Evolutionary conservation across 2,329 filamentous ascomycete species (phyloP), one percentile per base, ranked within the genome.

Genomic region (Madurella mycetomatis): DNA sequence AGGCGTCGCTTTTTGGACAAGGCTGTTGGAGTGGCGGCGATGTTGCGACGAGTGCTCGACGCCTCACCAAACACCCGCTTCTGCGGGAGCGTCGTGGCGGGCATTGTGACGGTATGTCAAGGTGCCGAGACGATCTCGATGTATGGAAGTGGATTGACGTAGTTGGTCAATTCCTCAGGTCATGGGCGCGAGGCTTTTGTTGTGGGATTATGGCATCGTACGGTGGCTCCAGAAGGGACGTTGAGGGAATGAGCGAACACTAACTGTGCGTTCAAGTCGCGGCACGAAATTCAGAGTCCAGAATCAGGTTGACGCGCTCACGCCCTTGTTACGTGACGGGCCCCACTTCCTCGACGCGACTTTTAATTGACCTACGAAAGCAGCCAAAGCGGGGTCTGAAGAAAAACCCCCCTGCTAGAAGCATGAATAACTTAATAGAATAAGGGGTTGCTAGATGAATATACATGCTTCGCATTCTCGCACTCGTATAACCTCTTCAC

Each of bases 1-100:
- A 95, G 78, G 72, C 90, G 95, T 59, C 90, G 81, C 73, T 94
- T 95, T 78, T 97, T 97, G 49, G 82, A 73, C 1, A 84, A 73
- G 3, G 73, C 67, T 2, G 77, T 74, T 15, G 85, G 82, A 1
- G 80, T 75, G 58, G 80, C 69, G 53, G 73, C 67, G 54, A 83
- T 76, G 65, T 87, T 88, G 63, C 79, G 80, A 56, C 82, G 80
- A 61, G 80, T 77, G 64, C 80, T 87, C 55, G 84, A 82, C 56
- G 82, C 76, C 66, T 90, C 87, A 60, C 80, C 84, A 47, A 90
- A 76, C 64, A 87, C 83, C 66, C 88, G 83, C 75, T 91, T 91
- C 72, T 88, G 84, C 51, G 87, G 83, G 53, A 84, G 70, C 56
- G 79, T 67, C 57, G 75, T 69, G 56, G 76, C 71, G 13, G 62